Base-by-base conservation (phyloP, 2,329 filamentous ascomycete genomes). In the Pochonia chlamydosporia region DNA sequence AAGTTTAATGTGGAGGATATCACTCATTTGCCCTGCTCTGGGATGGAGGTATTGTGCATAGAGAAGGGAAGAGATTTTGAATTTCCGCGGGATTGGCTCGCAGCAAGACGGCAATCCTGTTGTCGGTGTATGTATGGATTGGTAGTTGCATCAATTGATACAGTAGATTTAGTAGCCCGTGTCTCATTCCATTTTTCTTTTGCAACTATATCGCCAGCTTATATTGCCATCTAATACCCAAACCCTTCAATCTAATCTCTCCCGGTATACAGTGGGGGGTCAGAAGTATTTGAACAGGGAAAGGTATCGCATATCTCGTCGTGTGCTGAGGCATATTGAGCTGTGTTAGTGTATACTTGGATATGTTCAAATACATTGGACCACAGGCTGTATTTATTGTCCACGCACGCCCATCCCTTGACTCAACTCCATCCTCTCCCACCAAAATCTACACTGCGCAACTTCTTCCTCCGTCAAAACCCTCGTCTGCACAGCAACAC, bases 391-490 rank as follows among this genome's bases (percentile, higher is more conserved):
- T 36, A 36, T 20, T 36, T 7, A 1, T 20, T 20, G 33, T 3
- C 16, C 33, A 7, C 18, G 18, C n/a, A 21, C 33, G n/a, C 33
- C 54, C 52, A 52, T 56, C 16, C 57, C 60, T 50, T 62, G 55
- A 28, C 60, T 61, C 47, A 62, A 40, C 39, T 54, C 52, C 58
- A 74, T 72, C 50, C 73, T 72, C 11, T 69, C 67, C 76, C 78
- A 84, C 82, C 82, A 86, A 59, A 81, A 85, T 11, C 65, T 60
- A 54, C 76, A 81, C 56, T 78, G 72, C 43, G 69, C 61, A 45
- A 63, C 63, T 50, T 78, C 74, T 49, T 66, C 66, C 4, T 58
- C 61, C 20, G 67, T 76, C 64, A 71, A 59, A 47, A 43, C 63
- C 52, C 67, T 61, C 46, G 73, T 62, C 46, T 69, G 58, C 0